Conservation (phyloP, 1,284 basidiomycete species). For the Tremellales sp. region DNA sequence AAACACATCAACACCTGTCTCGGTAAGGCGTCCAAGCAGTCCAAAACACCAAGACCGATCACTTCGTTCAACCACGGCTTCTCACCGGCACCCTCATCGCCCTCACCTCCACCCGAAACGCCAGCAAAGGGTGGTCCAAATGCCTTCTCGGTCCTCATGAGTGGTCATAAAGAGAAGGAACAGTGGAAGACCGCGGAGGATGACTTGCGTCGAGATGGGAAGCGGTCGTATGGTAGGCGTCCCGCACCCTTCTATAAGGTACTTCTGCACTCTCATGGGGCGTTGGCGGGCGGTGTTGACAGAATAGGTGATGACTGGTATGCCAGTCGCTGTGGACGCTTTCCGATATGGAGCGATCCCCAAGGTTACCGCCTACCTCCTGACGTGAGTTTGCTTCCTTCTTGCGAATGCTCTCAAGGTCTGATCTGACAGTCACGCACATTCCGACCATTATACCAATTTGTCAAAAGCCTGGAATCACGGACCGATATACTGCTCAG, state of each 20-base stretch:
- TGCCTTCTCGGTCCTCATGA: constrained; percentile 79
- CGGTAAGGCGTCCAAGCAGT: constrained; percentile 21
- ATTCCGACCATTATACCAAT: constrained; percentile 92
- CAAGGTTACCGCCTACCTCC: constrained; percentile 78
- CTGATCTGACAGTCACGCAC: constrained; percentile 65
- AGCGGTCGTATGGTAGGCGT: constrained; percentile 55
- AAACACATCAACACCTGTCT: constrained; percentile 47
- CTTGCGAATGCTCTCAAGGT: neutral
- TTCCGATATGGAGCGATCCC: constrained; percentile 91
- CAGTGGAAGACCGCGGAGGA: constrained; percentile 73
- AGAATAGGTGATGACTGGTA: constrained; percentile 71
- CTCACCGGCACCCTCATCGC: constrained; percentile 12
- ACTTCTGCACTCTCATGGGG: neutral
- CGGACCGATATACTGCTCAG: constrained; percentile 92
- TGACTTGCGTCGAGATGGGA: constrained; percentile 43
- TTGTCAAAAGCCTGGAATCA: constrained; percentile 79
- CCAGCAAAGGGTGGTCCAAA: constrained; percentile 40
- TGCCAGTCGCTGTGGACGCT: constrained; percentile 95
- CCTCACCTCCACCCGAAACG: constrained; percentile 15
- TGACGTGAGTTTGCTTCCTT: constrained; percentile 58
- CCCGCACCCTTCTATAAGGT: constrained; percentile 92
- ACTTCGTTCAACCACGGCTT: constrained; percentile 23
- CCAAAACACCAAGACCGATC: constrained; percentile 18
- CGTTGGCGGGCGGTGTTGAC: neutral
- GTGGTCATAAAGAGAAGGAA: constrained; percentile 69